phyloP scores from a whole-genome alignment of 768 basidiomycete species.

The Boletus eberwhitei region DNA sequence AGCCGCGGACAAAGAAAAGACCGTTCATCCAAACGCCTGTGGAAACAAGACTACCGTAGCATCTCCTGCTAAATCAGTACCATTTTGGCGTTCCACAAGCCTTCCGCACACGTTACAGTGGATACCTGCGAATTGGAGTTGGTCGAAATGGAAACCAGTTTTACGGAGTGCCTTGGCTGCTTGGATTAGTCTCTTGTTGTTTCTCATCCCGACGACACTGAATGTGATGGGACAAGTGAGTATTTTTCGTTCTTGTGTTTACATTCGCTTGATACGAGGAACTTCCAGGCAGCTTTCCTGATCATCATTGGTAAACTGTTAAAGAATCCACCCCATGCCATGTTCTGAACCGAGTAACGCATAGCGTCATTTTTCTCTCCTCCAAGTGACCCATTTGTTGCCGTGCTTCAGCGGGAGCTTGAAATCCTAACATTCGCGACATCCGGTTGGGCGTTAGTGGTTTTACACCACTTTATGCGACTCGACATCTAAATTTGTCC shows the following conservation, averaged over 20 bases:
- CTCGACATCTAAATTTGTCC: background rate
- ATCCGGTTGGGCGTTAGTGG: conserved; percentile 60
- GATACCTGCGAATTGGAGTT: conserved; percentile 56
- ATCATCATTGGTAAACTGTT: conserved; percentile 53
- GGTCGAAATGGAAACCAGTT: conserved; percentile 59
- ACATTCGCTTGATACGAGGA: background rate
- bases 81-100: background rate
- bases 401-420: conserved; percentile 62
- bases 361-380: conserved; percentile 64
- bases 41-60: background rate
- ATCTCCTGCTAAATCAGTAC: background rate
- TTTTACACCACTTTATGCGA: background rate
- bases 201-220: conserved; percentile 52
- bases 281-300: conserved; percentile 55
- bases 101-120: conserved; percentile 43
- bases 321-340: background rate
- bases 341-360: background rate
- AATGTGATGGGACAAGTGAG: conserved; percentile 54
- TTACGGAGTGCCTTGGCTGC: conserved; percentile 60
- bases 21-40: background rate
- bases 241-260: background rate
- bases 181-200: conserved; percentile 58
- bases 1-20: background rate
- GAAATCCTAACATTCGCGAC: conserved; percentile 48
- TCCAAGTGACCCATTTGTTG: conserved; percentile 64